These are phyloP conservation scores for Phytophthora ohioensis DNA, from an alignment of 352 stramenopile genomes.

Conservation along the genomic window DNA sequence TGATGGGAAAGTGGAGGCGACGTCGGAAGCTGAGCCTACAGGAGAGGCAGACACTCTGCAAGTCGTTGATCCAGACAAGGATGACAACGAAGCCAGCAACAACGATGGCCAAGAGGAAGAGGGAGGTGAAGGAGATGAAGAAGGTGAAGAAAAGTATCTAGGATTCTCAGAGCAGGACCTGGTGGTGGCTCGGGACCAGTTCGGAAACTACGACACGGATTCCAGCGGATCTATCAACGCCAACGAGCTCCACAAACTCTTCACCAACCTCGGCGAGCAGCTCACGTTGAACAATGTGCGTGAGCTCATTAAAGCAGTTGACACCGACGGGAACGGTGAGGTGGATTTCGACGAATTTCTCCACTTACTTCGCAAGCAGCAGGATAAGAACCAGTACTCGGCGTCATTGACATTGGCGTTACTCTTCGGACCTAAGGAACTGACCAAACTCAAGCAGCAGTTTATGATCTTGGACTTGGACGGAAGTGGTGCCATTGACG, in stretches of 20 bases:
- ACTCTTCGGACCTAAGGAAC: constrained; percentile 70
- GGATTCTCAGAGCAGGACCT: constrained; percentile 58
- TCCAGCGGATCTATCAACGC: constrained; percentile 70
- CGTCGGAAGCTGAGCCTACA: constrained; percentile 8
- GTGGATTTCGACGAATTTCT: constrained; percentile 82
- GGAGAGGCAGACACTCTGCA: constrained; percentile 10
- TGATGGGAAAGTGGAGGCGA: constrained; percentile 24
- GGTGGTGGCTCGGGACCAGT: constrained; percentile 55
- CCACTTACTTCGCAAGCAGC: constrained; percentile 62
- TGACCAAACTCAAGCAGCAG: constrained; percentile 73
- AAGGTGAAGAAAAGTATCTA: constrained; percentile 29
- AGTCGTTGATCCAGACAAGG: constrained; percentile 35
- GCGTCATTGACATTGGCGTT: constrained; percentile 66
- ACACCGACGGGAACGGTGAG: constrained; percentile 66
- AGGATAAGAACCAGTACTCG: constrained; percentile 70
- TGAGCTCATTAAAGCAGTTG: constrained; percentile 65
- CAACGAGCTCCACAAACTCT: constrained; percentile 65
- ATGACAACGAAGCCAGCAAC: constrained; percentile 26
- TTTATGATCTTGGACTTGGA: constrained; percentile 78
- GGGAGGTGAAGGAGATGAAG: constrained; percentile 17
- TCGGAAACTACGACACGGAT: constrained; percentile 70
- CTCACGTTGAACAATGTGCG: constrained; percentile 66
- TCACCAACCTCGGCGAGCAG: constrained; percentile 66
- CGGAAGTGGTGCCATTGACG: constrained; percentile 72
- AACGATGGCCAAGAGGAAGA: constrained; percentile 12